Conservation (phyloP, 2,329 filamentous ascomycete genomes). For the Myotisia sp. region DNA sequence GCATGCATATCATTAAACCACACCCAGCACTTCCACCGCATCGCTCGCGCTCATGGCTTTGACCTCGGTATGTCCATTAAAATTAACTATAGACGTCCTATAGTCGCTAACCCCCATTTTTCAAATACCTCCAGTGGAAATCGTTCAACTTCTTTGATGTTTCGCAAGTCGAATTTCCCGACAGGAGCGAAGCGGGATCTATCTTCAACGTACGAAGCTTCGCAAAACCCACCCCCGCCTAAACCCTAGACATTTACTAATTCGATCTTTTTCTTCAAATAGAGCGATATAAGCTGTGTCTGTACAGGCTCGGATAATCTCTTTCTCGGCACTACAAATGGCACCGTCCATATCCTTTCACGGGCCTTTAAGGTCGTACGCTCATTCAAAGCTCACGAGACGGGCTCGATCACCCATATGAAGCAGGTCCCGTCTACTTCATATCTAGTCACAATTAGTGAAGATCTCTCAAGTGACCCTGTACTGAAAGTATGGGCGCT, state of each 20-base stretch:
- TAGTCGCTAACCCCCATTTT: too few species aligned
- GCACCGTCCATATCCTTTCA: conserved; percentile 74
- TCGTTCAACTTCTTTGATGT: conserved; percentile 99
- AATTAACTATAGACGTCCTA: too few species aligned
- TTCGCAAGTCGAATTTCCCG: conserved; percentile 61
- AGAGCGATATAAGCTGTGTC: conserved; percentile 61
- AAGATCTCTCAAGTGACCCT: conserved; percentile 77
- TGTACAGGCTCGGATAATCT: conserved; percentile 79
- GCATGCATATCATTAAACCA: background rate
- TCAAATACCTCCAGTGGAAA: conserved; percentile 84
- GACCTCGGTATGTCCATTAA: conserved; percentile 24
- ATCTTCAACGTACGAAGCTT: conserved; percentile 55
- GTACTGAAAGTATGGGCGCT: conserved; percentile 95
- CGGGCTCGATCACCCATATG: conserved; percentile 68
- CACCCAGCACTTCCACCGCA: background rate
- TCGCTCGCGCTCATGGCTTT: conserved; percentile 26
- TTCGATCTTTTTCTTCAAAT: conserved; percentile 8
- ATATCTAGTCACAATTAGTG: conserved; percentile 63
- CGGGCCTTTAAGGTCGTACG: conserved; percentile 74
- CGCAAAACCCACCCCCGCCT: background rate
- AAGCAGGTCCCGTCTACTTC: conserved; percentile 80
- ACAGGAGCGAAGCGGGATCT: conserved; percentile 65
- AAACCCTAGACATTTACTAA: conserved; percentile 2
- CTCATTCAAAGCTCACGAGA: conserved; percentile 75
- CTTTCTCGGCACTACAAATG: conserved; percentile 75